Evolutionary conservation across 768 basidiomycete genomes (phyloP).

Genomic region (Collybia nuda): DNA sequence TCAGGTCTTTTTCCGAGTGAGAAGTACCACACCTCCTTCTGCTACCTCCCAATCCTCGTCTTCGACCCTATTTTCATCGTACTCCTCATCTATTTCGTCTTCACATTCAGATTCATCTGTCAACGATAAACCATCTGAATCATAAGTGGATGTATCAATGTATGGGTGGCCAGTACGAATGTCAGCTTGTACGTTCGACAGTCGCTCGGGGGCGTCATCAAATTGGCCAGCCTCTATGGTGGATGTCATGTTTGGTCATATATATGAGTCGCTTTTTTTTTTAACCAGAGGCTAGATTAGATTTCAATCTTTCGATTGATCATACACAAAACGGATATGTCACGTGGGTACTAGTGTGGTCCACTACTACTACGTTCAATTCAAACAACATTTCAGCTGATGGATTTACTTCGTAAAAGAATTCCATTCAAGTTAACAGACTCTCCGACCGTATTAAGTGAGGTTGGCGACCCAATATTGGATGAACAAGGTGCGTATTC

Average conservation of each 20-base stretch:
- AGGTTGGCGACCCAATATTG: slow-evolving; percentile 31
- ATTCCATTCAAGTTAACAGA: slow-evolving; percentile 40
- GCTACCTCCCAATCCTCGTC: slow-evolving; percentile 90
- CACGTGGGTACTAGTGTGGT: too few species aligned
- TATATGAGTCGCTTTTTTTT: too few species aligned
- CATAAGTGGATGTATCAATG: slow-evolving; percentile 41
- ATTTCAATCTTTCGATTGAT: too few species aligned
- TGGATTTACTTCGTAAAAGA: slow-evolving; percentile 43
- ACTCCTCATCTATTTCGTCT: slow-evolving; percentile 45
- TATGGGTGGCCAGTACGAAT: slow-evolving; percentile 33
- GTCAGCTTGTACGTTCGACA: slow-evolving; percentile 2
- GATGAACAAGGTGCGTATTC: slow-evolving; percentile 51
- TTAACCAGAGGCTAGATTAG: too few species aligned
- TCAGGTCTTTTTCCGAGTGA: not conserved
- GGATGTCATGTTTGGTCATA: slow-evolving; percentile 24
- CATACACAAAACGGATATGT: too few species aligned
- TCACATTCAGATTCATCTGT: slow-evolving; percentile 39
- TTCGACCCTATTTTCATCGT: slow-evolving; percentile 64
- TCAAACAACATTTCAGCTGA: too few species aligned
- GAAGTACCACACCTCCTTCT: slow-evolving; percentile 61
- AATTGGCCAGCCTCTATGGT: slow-evolving; percentile 54
- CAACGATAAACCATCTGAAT: slow-evolving; percentile 29
- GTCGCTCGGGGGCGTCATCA: slow-evolving; percentile 52
- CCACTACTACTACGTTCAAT: too few species aligned
- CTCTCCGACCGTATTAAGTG: slow-evolving; percentile 21